Base-by-base conservation (phyloP, 2,329 filamentous ascomycete genomes). In the Corynespora cassiicola region DNA sequence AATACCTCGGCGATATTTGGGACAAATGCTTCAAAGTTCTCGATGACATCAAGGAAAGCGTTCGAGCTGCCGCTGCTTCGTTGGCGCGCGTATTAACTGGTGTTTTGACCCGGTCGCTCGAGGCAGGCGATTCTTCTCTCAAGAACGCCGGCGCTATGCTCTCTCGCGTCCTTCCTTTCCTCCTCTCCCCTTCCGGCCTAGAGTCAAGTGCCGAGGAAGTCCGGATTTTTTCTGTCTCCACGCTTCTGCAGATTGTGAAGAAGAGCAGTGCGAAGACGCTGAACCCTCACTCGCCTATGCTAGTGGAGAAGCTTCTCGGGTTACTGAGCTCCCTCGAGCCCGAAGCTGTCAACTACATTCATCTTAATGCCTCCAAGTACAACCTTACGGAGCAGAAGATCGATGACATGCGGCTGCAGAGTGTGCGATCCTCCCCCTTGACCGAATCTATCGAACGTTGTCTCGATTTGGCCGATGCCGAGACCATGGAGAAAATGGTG, bases 31-130 rank as follows among this genome's bases (percentile, higher is more conserved):
- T 97, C 67, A 95, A 90, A 59, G 90, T 99, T 0, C 76, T 97
- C 5, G 94, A 99, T 65, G 94, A 99, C 65, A 95, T 97, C 66
- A 99, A 99, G 65, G 87, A 86, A 6, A 90, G 87, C 1, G 94
- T 99, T 4, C 81, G 94, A 34, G 77, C 80, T 22, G 87, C 90
- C 1, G 94, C 94, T 1, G 78, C 90, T 29, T 84, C 85, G 43
- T 78, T 99, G 4, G 95, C 91, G 57, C 85, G 91, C 64, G 83
- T 85, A 0, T 76, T 99, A 22, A 95, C 90, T 1, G 90, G 88
- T 35, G 87, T 88, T 11, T 79, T 97, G 10, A 89, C 95, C 3
- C 85, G 90, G 18, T 88, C 90, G 43, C 79, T 96, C 2, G 90
- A 96, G 65, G 85, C 89, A 28, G 87, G 88, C 23, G 84, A 85